phyloP scores from a whole-genome alignment of 306 rosid species.

The Pterocarpus santalinus region DNA sequence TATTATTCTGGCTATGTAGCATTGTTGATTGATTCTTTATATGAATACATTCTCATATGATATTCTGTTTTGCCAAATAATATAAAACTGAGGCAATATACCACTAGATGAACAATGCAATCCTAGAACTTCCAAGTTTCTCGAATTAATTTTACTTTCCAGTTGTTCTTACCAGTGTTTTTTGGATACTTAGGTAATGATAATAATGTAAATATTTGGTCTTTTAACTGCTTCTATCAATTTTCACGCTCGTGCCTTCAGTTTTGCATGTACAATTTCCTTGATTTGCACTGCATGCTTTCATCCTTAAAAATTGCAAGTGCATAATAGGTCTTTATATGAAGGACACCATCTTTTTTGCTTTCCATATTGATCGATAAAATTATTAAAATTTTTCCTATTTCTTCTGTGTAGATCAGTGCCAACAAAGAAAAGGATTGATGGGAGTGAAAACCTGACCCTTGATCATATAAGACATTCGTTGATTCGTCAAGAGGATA shows the following conservation, averaged over 20 bases:
- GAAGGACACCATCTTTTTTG: slow-evolving; percentile 6
- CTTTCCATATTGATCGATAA: slow-evolving; percentile 26
- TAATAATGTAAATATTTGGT: neutral
- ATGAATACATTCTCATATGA: neutral
- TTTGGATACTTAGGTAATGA: neutral
- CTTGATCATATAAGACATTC: slow-evolving; percentile 80
- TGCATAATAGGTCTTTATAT: slow-evolving; percentile 18
- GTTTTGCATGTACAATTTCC: slow-evolving; percentile 6
- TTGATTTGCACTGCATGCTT: slow-evolving; percentile 7
- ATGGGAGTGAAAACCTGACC: slow-evolving; percentile 77
- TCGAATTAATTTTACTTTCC: slow-evolving; percentile 10
- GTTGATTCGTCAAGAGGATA: slow-evolving; percentile 87
- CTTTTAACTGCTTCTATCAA: slow-evolving; percentile 3
- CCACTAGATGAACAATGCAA: neutral
- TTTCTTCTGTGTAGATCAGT: slow-evolving; percentile 61
- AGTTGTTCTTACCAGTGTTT: neutral
- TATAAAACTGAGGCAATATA: neutral
- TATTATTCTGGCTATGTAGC: too few relatives aligned
- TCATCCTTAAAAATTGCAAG: slow-evolving; percentile 17
- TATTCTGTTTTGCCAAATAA: slow-evolving; percentile 10
- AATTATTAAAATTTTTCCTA: slow-evolving; percentile 14
- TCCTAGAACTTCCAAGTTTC: neutral
- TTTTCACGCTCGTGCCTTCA: slow-evolving; percentile 2
- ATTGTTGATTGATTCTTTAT: neutral
- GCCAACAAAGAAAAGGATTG: slow-evolving; percentile 71